phyloP scores from a whole-genome alignment of 257 asterid genomes.

The Coffea eugenioides region DNA sequence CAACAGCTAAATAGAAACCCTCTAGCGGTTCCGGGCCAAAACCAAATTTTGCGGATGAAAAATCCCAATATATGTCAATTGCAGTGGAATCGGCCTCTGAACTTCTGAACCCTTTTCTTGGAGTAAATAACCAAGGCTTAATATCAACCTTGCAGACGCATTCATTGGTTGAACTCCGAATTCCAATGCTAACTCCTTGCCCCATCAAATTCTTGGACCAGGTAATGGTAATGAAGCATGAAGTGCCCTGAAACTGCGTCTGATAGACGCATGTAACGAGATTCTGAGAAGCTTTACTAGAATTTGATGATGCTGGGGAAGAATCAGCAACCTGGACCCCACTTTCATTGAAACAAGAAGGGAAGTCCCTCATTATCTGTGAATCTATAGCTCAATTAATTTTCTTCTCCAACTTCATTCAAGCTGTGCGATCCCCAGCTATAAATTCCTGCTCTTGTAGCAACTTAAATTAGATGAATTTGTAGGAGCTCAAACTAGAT shows the following conservation, averaged over 20 bases:
- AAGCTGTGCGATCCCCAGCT: neutral
- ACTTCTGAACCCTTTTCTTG: constrained; percentile 50
- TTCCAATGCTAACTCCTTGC: constrained; percentile 47
- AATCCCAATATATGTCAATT: constrained; percentile 58
- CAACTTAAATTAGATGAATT: neutral
- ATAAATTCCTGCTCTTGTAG: neutral
- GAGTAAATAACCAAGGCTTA: constrained; percentile 70
- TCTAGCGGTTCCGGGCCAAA: constrained; percentile 59
- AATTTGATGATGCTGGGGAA: constrained; percentile 41
- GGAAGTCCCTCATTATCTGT: constrained; percentile 62
- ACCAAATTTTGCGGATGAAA: constrained; percentile 68
- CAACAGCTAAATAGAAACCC: constrained; percentile 56
- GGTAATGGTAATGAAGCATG: constrained; percentile 54
- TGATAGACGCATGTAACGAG: constrained; percentile 53
- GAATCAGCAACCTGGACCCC: constrained; percentile 59
- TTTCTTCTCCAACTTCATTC: neutral
- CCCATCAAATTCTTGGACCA: constrained; percentile 66
- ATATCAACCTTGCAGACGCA: constrained; percentile 54
- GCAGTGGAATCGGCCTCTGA: constrained; percentile 26
- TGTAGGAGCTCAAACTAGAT: neutral
- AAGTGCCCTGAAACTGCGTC: constrained; percentile 32
- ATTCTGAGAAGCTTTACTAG: constrained; percentile 44
- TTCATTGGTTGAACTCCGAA: constrained; percentile 38
- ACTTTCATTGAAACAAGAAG: constrained; percentile 75
- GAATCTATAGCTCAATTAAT: neutral